These are phyloP conservation scores for Peribolospora kevripleyi DNA, from an alignment of 768 basidiomycete species.

Conservation along the genomic window DNA sequence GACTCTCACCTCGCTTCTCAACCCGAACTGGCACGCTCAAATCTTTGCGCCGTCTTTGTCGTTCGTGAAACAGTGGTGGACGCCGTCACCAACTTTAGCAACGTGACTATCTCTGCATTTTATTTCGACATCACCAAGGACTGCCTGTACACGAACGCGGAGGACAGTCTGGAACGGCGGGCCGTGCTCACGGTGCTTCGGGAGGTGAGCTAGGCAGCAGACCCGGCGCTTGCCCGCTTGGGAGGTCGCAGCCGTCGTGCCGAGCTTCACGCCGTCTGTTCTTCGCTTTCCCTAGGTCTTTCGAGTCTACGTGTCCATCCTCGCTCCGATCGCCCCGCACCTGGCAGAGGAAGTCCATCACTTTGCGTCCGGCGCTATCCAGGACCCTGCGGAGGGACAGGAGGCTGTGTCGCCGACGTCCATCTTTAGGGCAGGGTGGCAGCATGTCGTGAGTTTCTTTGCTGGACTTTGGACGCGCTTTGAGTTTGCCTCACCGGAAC, in stretches of 20 bases:
- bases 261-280: background rate
- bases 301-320: slow-evolving; percentile 29
- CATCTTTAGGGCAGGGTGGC: slow-evolving; percentile 50
- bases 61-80: slow-evolving; percentile 33
- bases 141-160: slow-evolving; percentile 47
- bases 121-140: slow-evolving; percentile 89
- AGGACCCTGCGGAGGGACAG: slow-evolving; percentile 7
- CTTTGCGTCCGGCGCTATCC: slow-evolving; percentile 2
- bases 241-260: background rate
- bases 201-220: slow-evolving; percentile 26
- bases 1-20: background rate
- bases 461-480: background rate
- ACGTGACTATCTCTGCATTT: slow-evolving; percentile 59
- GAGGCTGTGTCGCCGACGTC: slow-evolving; percentile 22
- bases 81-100: slow-evolving; percentile 49
- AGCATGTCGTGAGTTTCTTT: slow-evolving; percentile 32
- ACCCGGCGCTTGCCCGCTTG: background rate
- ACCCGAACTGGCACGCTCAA: background rate
- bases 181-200: slow-evolving; percentile 46
- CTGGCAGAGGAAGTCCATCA: slow-evolving; percentile 67
- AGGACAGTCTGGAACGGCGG: slow-evolving; percentile 31
- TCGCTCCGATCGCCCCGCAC: slow-evolving; percentile 73
- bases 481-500: slow-evolving; percentile 3
- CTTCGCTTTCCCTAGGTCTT: background rate
- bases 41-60: background rate